These are phyloP conservation scores for Lolium multiflorum DNA, from an alignment of 176 grass and related monocot genomes.

Conservation along the genomic window DNA sequence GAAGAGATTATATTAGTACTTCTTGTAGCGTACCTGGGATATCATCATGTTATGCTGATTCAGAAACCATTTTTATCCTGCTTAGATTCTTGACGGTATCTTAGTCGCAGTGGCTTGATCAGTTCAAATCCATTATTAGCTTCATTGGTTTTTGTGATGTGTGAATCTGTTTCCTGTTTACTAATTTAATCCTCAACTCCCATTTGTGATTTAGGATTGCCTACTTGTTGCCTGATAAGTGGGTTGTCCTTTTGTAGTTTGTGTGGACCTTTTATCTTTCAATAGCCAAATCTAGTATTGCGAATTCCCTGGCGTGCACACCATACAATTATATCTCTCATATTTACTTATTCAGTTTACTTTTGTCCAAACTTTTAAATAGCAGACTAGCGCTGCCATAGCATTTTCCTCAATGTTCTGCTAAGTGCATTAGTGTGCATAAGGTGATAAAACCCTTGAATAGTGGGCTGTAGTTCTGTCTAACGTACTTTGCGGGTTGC, in stretches of 20 bases:
- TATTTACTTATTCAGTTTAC: too few relatives aligned
- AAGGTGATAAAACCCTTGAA: too few relatives aligned
- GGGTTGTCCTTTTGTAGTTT: neutral
- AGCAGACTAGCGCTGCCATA: too few relatives aligned
- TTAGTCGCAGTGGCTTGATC: neutral
- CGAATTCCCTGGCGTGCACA: neutral
- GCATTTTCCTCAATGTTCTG: too few relatives aligned
- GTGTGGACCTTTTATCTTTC: neutral
- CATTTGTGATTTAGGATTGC: neutral
- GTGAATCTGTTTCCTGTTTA: neutral
- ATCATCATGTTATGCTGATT: neutral
- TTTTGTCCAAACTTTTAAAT: too few relatives aligned
- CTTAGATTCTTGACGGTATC: neutral
- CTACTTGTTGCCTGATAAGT: neutral
- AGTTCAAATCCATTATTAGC: neutral
- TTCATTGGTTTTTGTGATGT: neutral
- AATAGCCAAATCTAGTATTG: neutral
- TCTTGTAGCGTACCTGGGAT: slow-evolving; percentile 24
- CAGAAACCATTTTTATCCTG: neutral
- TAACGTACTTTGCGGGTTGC: too few relatives aligned
- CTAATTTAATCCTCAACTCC: neutral
- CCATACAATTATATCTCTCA: too few relatives aligned
- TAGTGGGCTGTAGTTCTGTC: too few relatives aligned
- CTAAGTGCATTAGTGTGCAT: too few relatives aligned
- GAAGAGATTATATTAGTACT: slow-evolving; percentile 43